Base-by-base conservation (phyloP, 169 alveolate species). In the Plasmodium gonderi region DNA sequence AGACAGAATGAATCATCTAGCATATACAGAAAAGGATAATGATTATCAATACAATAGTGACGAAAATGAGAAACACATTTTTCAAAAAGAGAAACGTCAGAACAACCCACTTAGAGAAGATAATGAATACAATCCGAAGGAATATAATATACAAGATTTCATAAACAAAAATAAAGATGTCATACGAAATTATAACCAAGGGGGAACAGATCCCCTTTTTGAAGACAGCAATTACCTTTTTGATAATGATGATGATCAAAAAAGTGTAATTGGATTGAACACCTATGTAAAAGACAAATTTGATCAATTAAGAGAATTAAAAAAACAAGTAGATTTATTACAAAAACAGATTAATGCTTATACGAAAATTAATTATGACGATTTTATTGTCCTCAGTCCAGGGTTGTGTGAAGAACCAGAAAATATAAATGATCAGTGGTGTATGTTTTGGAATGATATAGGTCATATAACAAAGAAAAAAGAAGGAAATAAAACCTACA, bases 391-490 rank as follows among this genome's bases (percentile, higher is more conserved):
- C 3, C 51, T 90, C 36, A 29, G 49, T 17, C 94, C 94, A 31
- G 94, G 94, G 11, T 67, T 90, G 7, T 90, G 94, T 67, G 94
- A 78, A 90, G 94, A 90, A 77, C 94, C 94, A 3, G 91, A 90
- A 77, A 90, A 90, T 90, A 90, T 90, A 45, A 76, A 90, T 64
- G 94, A 90, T 26, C 94, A 90, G 4, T 90, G 94, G 94, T 90
- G 94, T 51, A 64, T 90, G 94, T 90, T 90, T 49, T 90, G 94
- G 94, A 90, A 90, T 67, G 94, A 90, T 90, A 79, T 90, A 20
- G 94, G 94, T 23, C 94, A 90, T 79, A 90, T 90, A 69, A 90
- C 94, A 38, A 90, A 90, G 74, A 78, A 77, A 78, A 90, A 78
- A 44, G 94, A 90, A 23, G 94, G 94, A 23, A 90, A 67, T 69